These are phyloP conservation scores for Solanum verrucosum DNA, from an alignment of 257 asterid genomes.

Conservation along the genomic window DNA sequence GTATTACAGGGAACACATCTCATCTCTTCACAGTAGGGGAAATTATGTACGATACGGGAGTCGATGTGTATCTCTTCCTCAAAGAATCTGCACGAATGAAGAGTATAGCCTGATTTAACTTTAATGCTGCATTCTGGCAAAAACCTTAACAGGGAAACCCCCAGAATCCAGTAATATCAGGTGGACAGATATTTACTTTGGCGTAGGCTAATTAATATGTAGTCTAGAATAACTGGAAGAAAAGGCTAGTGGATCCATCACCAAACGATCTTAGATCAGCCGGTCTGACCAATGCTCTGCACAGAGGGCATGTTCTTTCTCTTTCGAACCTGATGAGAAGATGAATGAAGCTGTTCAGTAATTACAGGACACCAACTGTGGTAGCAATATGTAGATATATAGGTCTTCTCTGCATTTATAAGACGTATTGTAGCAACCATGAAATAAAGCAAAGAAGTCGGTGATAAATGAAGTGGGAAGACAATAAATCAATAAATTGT, in stretches of 20 bases:
- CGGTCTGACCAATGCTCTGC: slow-evolving; percentile 43
- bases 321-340: slow-evolving; percentile 33
- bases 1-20: background rate
- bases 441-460: background rate
- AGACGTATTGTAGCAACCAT: background rate
- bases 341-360: background rate
- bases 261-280: slow-evolving; percentile 42
- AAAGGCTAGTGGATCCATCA: slow-evolving; percentile 45
- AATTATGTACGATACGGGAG: background rate
- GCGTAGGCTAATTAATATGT: background rate
- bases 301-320: slow-evolving; percentile 49
- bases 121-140: background rate
- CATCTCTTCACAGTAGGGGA: background rate
- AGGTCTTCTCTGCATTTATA: background rate
- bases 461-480: background rate
- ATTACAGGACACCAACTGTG: background rate
- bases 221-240: slow-evolving; percentile 32
- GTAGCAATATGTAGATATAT: background rate
- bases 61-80: background rate
- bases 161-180: background rate
- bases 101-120: background rate
- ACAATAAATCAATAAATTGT: background rate
- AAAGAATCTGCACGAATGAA: background rate
- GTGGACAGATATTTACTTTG: background rate
- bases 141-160: background rate